Base-by-base conservation (phyloP, 345 rosid species). In the Psidium guajava region DNA sequence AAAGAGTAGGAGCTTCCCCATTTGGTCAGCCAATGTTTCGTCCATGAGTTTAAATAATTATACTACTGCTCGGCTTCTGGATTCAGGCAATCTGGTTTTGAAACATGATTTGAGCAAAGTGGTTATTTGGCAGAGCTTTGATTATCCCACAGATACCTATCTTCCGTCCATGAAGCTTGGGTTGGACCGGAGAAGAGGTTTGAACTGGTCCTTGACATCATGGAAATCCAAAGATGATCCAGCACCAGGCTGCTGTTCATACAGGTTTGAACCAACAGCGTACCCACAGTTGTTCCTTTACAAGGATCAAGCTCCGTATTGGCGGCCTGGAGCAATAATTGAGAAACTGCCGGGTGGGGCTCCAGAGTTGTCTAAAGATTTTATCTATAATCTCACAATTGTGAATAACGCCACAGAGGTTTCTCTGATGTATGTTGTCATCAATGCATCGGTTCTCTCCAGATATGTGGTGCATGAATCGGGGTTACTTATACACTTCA, bases 131-230 rank as follows among this genome's bases (percentile, higher is more conserved):
- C 94, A 95, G 85, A 93, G 98, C 50, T 94, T 94, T 88, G 92
- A 96, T 83, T 54, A 92, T 86, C 98, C 95, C 7, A 90, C 98
- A 14, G 85, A 94, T 86, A 93, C 95, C 36, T 3, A 90, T 82
- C 92, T 93, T 84, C 94, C 96, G 0, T 89, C 81, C 58, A 93
- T 96, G 98, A 95, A 91, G 82, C 84, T 96, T 3, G 96, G 98
- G 18, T 88, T 88, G 89, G 88, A 91, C 73, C 83, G 86, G 5
- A 47, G 54, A 84, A 87, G 85, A 0, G 89, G 92, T 57, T 0
- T 89, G 27, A 88, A 93, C n/a, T 75, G 89, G 50, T 83, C 83
- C 82, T 20, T 94, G 56, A 91, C 87, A 9, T 90, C 95, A 1
- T 94, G 96, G 98, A 92, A 55, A 50, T 91, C 91, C 27, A 47